A percentile compares a stretch with the other conserved stretches of the same genome.
Evolutionary conservation across 106 monocot genomes (phyloP).

Genomic region (Dactylorhiza incarnata): DNA sequence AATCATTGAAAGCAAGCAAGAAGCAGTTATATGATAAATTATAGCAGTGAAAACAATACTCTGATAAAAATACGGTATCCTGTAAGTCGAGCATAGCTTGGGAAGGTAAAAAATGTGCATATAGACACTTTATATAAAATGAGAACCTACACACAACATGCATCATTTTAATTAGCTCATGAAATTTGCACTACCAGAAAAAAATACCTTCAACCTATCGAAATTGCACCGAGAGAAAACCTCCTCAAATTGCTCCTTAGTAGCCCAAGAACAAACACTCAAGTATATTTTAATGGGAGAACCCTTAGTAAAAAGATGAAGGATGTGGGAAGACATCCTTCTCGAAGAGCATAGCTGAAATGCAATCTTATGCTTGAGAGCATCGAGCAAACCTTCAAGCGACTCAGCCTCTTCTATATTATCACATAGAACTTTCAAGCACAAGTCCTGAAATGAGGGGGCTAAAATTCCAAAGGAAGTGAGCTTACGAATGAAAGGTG

Average conservation of each 20-base stretch:
- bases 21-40: background rate
- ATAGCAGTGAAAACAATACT: background rate
- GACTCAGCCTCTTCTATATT: constrained; percentile 51
- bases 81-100: no score
- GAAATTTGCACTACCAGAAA: background rate
- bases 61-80: no score
- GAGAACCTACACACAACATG: no score
- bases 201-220: constrained; percentile 39
- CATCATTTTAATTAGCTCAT: no score
- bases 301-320: constrained; percentile 34
- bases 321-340: constrained; percentile 47
- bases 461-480: background rate
- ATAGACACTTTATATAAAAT: background rate
- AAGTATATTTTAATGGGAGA: constrained; percentile 35
- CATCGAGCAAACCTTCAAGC: constrained; percentile 45
- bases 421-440: constrained; percentile 33
- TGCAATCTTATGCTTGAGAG: constrained; percentile 26
- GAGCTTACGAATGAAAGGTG: constrained; percentile 13
- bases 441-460: constrained; percentile 28
- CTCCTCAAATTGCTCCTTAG: constrained; percentile 38
- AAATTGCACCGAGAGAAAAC: constrained; percentile 31
- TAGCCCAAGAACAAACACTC: constrained; percentile 61
- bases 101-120: background rate
- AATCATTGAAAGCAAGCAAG: background rate
- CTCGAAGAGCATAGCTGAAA: constrained; percentile 32